Conservation (phyloP, 2,329 filamentous ascomycete genomes). For the Fusarium chlamydosporum region DNA sequence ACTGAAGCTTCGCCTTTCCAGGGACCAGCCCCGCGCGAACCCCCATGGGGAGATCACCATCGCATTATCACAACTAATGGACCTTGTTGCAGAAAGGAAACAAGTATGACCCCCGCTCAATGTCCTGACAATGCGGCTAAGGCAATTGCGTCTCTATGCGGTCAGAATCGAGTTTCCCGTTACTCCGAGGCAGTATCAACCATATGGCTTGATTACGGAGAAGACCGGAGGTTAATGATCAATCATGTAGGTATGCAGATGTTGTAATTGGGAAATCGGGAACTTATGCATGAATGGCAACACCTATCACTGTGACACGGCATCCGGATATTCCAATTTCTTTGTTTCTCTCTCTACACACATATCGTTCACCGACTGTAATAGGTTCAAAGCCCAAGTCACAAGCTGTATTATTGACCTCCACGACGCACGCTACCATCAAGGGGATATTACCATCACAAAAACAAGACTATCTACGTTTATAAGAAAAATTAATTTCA, state of each 20-base stretch:
- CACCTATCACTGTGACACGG: not conserved
- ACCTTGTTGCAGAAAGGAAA: no score
- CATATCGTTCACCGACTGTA: not conserved
- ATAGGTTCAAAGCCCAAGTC: constrained; percentile 1
- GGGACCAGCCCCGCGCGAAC: constrained; percentile 21
- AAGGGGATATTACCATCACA: constrained; percentile 40
- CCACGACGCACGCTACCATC: constrained; percentile 32
- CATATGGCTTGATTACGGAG: constrained; percentile 15
- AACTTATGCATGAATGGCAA: not conserved
- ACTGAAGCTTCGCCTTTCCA: not conserved
- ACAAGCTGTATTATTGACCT: constrained; percentile 38
- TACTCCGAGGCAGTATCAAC: not conserved
- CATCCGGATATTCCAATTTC: no score
- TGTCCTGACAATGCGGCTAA: not conserved
- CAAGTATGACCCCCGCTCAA: not conserved
- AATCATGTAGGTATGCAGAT: not conserved
- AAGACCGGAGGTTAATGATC: constrained; percentile 20
- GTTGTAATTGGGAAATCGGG: not conserved
- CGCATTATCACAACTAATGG: not conserved
- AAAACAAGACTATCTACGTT: constrained; percentile 36
- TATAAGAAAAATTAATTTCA: constrained; percentile 29
- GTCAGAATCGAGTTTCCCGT: not conserved
- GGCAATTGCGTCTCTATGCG: not conserved
- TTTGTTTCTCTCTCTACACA: not conserved
- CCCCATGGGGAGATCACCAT: constrained; percentile 20